A percentile compares a stretch with the other conserved stretches of the same genome.
These are phyloP conservation scores for Sutorius australiensis DNA, from an alignment of 768 basidiomycete species.

Conservation along the genomic window DNA sequence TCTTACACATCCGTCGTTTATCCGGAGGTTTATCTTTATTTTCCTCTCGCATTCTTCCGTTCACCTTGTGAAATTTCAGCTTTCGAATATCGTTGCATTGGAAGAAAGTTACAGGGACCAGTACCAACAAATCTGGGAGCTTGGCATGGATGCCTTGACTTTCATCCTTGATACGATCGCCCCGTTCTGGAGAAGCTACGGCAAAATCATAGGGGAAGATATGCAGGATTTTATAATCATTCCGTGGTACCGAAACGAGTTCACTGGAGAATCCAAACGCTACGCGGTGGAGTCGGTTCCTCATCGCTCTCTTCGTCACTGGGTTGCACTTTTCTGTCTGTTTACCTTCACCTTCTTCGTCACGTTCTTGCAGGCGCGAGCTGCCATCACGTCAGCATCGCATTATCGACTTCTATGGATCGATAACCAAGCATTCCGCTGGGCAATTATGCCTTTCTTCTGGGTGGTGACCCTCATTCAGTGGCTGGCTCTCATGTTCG, in stretches of 20 bases:
- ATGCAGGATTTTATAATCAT: conserved; percentile 78
- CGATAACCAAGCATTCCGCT: conserved; percentile 57
- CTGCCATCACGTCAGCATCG: conserved; percentile 51
- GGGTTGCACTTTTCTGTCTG: conserved; percentile 58
- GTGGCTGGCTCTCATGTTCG: conserved; percentile 62
- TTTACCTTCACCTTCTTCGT: conserved; percentile 45
- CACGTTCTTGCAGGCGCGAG: conserved; percentile 53
- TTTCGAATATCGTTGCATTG: conserved; percentile 64
- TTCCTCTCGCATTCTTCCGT: background rate
- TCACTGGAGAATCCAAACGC: conserved; percentile 70
- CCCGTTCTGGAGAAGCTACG: conserved; percentile 78
- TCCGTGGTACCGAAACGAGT: conserved; percentile 79
- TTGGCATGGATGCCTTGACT: conserved; percentile 75
- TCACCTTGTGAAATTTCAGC: conserved; percentile 35
- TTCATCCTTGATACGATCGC: conserved; percentile 72
- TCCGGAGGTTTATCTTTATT: conserved; percentile 54
- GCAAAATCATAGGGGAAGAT: conserved; percentile 77
- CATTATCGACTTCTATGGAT: conserved; percentile 58
- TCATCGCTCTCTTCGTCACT: conserved; percentile 61
- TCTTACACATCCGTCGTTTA: conserved; percentile 72
- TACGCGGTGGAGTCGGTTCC: conserved; percentile 60
- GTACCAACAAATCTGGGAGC: conserved; percentile 78
- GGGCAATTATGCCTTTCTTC: conserved; percentile 60
- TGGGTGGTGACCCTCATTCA: conserved; percentile 61
- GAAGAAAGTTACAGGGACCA: conserved; percentile 79